Evolutionary conservation across 164 flowering plant genomes (phyloP).

Genomic region (Taxillus chinensis): DNA sequence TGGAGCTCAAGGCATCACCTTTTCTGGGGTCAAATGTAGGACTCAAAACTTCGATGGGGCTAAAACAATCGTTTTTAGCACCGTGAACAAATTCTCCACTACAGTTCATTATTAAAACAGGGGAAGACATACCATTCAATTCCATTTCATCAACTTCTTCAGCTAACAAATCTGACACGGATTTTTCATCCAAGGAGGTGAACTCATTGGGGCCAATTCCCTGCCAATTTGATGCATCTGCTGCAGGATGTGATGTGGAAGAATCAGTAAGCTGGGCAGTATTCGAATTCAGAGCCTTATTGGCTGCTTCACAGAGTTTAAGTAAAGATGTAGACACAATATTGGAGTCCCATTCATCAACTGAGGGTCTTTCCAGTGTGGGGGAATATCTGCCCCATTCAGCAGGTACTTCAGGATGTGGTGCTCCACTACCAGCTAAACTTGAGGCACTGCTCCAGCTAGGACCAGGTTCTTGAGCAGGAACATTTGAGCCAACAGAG

Average conservation of each 20-base stretch:
- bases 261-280: slow-evolving; percentile 14
- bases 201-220: slow-evolving; percentile 34
- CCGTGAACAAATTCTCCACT: slow-evolving; percentile 17
- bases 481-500: slow-evolving; percentile 9
- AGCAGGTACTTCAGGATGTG: slow-evolving; percentile 3
- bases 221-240: slow-evolving; percentile 34
- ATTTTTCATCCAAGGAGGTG: slow-evolving; percentile 39
- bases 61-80: slow-evolving; percentile 36
- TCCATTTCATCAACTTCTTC: slow-evolving; percentile 23
- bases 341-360: slow-evolving; percentile 1
- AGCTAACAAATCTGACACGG: slow-evolving; percentile 62
- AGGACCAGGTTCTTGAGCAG: slow-evolving; percentile 25
- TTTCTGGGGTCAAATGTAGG: slow-evolving; percentile 27
- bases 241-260: slow-evolving; percentile 20
- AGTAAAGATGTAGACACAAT: neutral
- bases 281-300: slow-evolving; percentile 7
- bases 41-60: slow-evolving; percentile 31
- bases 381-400: slow-evolving; percentile 3
- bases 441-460: slow-evolving; percentile 33
- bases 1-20: slow-evolving; percentile 39
- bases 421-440: slow-evolving; percentile 24
- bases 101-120: slow-evolving; percentile 30
- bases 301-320: neutral
- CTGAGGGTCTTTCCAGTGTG: neutral
- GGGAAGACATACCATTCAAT: slow-evolving; percentile 34